A percentile compares a stretch with the other conserved stretches of the same genome.
Conservation (phyloP, 208 protist genomes). For the Leishmania arabica region DNA sequence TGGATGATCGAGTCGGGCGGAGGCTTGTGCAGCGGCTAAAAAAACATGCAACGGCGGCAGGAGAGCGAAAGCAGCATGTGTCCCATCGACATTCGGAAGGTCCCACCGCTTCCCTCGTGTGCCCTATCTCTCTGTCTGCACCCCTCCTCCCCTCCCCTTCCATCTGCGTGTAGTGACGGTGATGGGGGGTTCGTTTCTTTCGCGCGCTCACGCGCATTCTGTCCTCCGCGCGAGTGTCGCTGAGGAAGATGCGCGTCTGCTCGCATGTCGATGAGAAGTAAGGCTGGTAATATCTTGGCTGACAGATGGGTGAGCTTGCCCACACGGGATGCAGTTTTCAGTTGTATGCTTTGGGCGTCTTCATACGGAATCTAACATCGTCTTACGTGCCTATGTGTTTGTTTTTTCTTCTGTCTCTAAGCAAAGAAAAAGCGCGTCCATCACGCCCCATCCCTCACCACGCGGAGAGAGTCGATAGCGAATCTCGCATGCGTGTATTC, state of each 20-base stretch:
- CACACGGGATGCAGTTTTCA: neutral
- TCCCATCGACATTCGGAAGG: neutral
- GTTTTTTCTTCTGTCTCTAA: neutral
- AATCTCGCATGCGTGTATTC: neutral
- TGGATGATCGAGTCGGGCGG: neutral
- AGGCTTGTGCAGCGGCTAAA: neutral
- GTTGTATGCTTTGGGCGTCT: neutral
- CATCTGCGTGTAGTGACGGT: neutral
- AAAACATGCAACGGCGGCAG: neutral
- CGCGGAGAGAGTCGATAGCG: neutral
- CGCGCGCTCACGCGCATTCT: neutral
- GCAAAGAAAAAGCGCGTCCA: neutral
- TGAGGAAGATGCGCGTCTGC: neutral
- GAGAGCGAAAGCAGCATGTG: neutral
- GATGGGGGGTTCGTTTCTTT: neutral
- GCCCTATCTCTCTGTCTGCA: neutral
- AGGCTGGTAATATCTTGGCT: too few relatives aligned
- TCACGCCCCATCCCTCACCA: neutral
- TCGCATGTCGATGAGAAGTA: neutral
- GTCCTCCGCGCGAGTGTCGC: neutral
- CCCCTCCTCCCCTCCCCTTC: neutral
- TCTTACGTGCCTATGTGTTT: neutral
- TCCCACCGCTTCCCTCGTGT: neutral
- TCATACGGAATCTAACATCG: neutral
- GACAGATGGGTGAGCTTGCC: neutral